These are phyloP conservation scores for Botrytis pseudocinerea DNA, from an alignment of 2,329 filamentous ascomycete species.

Conservation along the genomic window DNA sequence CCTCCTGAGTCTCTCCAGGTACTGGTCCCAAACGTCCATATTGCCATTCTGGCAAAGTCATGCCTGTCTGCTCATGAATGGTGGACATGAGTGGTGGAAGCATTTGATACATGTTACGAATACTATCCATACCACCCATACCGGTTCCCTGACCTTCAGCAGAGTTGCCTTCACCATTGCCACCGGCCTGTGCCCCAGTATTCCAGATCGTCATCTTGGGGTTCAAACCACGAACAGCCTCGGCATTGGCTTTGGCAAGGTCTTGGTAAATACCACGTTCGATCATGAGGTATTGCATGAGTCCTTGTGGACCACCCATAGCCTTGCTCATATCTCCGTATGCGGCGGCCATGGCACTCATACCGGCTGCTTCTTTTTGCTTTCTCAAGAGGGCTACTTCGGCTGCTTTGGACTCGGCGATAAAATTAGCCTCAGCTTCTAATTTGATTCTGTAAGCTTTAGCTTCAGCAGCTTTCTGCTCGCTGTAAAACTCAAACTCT, in stretches of 20 bases:
- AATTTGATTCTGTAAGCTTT: slow-evolving; percentile 49
- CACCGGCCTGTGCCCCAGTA: slow-evolving; percentile 57
- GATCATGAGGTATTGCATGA: slow-evolving; percentile 86
- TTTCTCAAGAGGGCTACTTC: slow-evolving; percentile 60
- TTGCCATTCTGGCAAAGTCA: slow-evolving; percentile 76
- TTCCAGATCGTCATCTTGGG: slow-evolving; percentile 94
- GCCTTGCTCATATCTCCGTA: slow-evolving; percentile 71
- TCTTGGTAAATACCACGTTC: slow-evolving; percentile 77
- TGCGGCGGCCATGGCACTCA: slow-evolving; percentile 76
- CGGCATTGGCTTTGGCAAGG: slow-evolving; percentile 75
- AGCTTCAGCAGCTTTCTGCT: slow-evolving; percentile 56
- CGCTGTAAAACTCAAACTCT: slow-evolving; percentile 43
- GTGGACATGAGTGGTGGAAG: slow-evolving; percentile 80
- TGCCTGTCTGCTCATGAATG: slow-evolving; percentile 86
- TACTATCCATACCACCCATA: slow-evolving; percentile 60
- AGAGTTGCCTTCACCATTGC: slow-evolving; percentile 33
- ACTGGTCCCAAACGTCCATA: slow-evolving; percentile 50
- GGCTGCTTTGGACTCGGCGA: slow-evolving; percentile 49
- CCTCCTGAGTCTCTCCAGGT: slow-evolving; percentile 37
- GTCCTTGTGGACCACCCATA: slow-evolving; percentile 74
- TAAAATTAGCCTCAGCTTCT: slow-evolving; percentile 43
- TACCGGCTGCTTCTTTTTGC: slow-evolving; percentile 74
- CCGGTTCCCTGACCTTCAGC: slow-evolving; percentile 42
- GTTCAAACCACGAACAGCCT: slow-evolving; percentile 72
- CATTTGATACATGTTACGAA: slow-evolving; percentile 78